These are phyloP conservation scores for Mycena metata DNA, from an alignment of 768 basidiomycete genomes.

Conservation along the genomic window DNA sequence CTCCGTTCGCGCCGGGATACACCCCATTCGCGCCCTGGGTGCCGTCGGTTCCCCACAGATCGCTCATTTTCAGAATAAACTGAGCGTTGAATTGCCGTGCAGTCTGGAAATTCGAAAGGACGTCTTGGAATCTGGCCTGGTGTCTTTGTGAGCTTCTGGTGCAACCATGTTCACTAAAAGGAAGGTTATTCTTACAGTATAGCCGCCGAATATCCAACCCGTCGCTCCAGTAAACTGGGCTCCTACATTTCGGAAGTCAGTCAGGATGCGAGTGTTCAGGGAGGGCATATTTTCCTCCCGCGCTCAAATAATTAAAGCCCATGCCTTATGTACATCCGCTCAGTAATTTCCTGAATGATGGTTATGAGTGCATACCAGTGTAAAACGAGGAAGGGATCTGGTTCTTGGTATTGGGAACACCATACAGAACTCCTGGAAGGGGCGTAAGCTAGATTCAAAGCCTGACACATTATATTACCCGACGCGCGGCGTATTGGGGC, in stretches of 20 bases:
- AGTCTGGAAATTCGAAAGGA: slow-evolving; percentile 40
- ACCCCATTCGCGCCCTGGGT: slow-evolving; percentile 38
- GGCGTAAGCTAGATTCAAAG: background rate
- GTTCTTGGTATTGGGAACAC: slow-evolving; percentile 33
- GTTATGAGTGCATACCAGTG: slow-evolving; percentile 22
- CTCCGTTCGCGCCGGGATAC: slow-evolving; percentile 35
- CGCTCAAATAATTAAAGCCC: slow-evolving; percentile 42
- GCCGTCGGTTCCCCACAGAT: slow-evolving; percentile 41
- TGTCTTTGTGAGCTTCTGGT: background rate
- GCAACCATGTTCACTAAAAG: no score
- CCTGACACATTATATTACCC: background rate
- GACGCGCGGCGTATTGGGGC: slow-evolving; percentile 31
- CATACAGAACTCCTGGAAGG: slow-evolving; percentile 30
- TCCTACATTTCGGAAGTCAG: no score
- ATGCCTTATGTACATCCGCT: slow-evolving; percentile 31
- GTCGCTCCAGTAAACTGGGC: slow-evolving; percentile 33
- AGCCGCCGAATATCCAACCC: slow-evolving; percentile 42
- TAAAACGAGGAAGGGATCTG: slow-evolving; percentile 34
- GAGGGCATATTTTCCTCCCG: no score
- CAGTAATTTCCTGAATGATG: background rate
- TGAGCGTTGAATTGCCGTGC: slow-evolving; percentile 38
- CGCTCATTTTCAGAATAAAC: slow-evolving; percentile 42
- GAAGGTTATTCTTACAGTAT: slow-evolving; percentile 5
- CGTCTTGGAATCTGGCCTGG: slow-evolving; percentile 39
- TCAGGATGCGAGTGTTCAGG: no score